phyloP scores from a whole-genome alignment of 495 filamentous ascomycete species.

The Talaromyces ruber region DNA sequence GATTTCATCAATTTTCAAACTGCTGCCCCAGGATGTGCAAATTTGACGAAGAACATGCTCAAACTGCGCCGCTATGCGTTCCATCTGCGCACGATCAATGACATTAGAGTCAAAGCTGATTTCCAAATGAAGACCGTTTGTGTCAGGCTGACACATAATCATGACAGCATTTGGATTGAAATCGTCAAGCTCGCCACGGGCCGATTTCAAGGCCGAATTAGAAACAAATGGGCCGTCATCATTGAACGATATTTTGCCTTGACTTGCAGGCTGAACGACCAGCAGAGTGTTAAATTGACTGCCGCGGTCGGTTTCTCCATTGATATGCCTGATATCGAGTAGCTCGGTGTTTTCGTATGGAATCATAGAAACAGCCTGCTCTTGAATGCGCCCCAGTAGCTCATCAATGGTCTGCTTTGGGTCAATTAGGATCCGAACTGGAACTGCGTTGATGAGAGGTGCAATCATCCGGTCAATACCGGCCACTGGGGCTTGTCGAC shows the following conservation, averaged over 20 bases:
- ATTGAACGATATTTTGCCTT: not conserved
- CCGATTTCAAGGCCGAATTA: not conserved
- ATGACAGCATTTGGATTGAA: not conserved
- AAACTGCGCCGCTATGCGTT: slow-evolving; percentile 11
- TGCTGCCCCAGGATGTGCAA: not conserved
- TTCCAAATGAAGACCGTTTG: slow-evolving; percentile 1
- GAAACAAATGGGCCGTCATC: not conserved
- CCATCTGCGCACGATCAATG: slow-evolving; percentile 5
- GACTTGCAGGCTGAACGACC: not conserved
- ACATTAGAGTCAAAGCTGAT: slow-evolving; percentile 8
- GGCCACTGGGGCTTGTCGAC: slow-evolving; percentile 44
- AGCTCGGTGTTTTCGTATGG: slow-evolving; percentile 50
- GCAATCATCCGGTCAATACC: slow-evolving; percentile 60
- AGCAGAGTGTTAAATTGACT: not conserved
- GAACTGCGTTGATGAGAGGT: slow-evolving; percentile 79
- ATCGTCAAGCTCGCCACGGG: not conserved
- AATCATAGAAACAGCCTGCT: slow-evolving; percentile 33
- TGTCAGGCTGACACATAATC: not conserved
- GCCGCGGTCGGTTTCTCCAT: slow-evolving; percentile 11
- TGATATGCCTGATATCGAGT: slow-evolving; percentile 29
- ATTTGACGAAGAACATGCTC: slow-evolving; percentile 12
- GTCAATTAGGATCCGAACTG: slow-evolving; percentile 46
- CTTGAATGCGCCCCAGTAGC: slow-evolving; percentile 33
- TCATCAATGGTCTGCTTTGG: slow-evolving; percentile 5
- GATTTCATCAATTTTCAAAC: not conserved